Percentiles rank a stretch among this genome's conserved stretches.
Evolutionary conservation across 1,284 basidiomycete genomes (phyloP).

Genomic region (Ganoderma leucocontextum): DNA sequence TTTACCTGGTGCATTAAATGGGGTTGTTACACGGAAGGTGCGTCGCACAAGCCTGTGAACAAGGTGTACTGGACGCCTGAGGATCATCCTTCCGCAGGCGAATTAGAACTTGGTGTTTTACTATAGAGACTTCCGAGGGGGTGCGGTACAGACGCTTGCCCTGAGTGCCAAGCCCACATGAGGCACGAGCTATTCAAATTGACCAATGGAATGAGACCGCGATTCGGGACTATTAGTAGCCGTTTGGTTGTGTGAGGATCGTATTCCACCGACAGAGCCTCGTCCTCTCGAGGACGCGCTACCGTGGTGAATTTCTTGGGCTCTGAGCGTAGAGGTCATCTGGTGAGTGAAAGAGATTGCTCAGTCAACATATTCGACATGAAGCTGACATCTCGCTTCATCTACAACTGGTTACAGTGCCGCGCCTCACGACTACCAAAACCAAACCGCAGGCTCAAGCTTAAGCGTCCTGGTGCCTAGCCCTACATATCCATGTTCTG

Average conservation of each 20-base stretch:
- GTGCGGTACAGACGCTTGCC: background rate
- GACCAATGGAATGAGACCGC: background rate
- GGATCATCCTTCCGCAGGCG: too few species aligned
- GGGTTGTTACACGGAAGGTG: too few species aligned
- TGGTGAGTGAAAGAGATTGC: background rate
- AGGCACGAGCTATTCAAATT: background rate
- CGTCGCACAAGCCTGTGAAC: too few species aligned
- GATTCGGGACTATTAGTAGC: background rate
- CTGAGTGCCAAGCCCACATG: background rate
- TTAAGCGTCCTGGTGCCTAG: background rate
- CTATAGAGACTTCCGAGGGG: too few species aligned
- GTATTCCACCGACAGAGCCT: too few species aligned
- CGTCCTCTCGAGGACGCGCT: too few species aligned
- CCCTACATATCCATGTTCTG: background rate
- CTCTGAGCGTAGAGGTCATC: background rate
- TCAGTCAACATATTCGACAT: background rate
- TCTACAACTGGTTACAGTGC: background rate
- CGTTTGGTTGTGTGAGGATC: background rate
- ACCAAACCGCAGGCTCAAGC: background rate
- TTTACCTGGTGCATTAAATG: too few species aligned
- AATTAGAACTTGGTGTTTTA: too few species aligned
- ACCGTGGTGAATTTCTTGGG: background rate
- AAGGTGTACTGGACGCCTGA: too few species aligned
- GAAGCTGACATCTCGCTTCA: background rate
- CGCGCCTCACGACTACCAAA: background rate